phyloP scores from a whole-genome alignment of 306 rosid genomes.

The Glycine tomentella region DNA sequence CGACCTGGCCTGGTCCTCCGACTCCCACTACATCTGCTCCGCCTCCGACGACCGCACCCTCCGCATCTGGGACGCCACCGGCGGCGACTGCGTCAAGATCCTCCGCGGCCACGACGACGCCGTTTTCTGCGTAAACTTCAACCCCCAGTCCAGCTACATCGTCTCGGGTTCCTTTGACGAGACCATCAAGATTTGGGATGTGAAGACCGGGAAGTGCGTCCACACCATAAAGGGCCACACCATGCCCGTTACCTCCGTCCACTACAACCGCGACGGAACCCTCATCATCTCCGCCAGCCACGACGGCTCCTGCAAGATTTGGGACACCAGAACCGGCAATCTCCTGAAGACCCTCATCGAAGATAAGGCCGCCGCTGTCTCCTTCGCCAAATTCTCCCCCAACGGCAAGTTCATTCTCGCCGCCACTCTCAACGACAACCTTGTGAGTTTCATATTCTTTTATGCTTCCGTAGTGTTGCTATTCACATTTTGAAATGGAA shows the following conservation, averaged over 20 bases:
- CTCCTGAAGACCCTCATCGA: conserved; percentile 75
- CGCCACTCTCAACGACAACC: conserved; percentile 91
- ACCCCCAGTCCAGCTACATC: conserved; percentile 75
- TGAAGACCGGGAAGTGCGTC: conserved; percentile 80
- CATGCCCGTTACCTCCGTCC: conserved; percentile 85
- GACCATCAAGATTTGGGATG: conserved; percentile 89
- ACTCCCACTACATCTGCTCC: conserved; percentile 94
- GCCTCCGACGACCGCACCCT: conserved; percentile 92
- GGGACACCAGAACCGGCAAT: conserved; percentile 70
- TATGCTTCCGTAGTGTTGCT: too few relatives aligned
- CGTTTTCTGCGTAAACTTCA: conserved; percentile 91
- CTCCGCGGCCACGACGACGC: conserved; percentile 77
- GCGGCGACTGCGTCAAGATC: conserved; percentile 79
- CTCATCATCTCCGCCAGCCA: conserved; percentile 90
- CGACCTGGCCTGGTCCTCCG: conserved; percentile 92
- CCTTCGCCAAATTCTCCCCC: conserved; percentile 91
- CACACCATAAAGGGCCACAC: conserved; percentile 68
- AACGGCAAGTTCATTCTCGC: conserved; percentile 91
- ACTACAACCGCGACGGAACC: conserved; percentile 90
- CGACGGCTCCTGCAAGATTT: conserved; percentile 90
- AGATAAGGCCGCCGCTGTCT: conserved; percentile 76
- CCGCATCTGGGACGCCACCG: conserved; percentile 89
- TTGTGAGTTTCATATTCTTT: conserved; percentile 59
- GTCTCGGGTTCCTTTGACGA: conserved; percentile 95
- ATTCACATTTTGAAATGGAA: too few relatives aligned